Base-by-base conservation (phyloP, 305 asterid genomes). In the Salvia sclarea region DNA sequence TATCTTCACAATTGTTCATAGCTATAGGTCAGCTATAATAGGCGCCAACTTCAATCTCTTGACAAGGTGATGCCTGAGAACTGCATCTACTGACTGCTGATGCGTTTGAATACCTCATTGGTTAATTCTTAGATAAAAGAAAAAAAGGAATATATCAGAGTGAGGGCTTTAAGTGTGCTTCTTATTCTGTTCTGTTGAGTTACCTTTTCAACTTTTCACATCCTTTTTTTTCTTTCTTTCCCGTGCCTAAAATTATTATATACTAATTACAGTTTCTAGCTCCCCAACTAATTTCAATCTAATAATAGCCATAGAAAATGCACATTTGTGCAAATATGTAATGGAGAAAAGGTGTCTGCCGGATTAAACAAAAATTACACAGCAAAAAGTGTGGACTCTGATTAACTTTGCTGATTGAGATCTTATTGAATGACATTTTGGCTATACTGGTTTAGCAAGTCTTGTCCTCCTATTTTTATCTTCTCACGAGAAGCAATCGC, bases 381-480 rank as follows among this genome's bases (percentile, higher is more conserved):
- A 14, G 21, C 7, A 14, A 10, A 12, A 35, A 17, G 31, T 35
- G 17, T 18, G n/a, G 6, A 18, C 10, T 37, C 31, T 7, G 31
- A 2, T 61, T 38, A 50, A 40, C 35, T 20, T 61, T 4, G 20
- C 66, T 40, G 38, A 41, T 61, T 44, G 38, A 61, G 67, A 41
- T 24, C 9, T 22, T 6, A 22, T 14, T n/a, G 25, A 22, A 12
- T 41, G 5, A 24, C 37, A 21, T 35, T 21, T 44, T 13, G 53
- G 55, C 38, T 61, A 22, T 5, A 40, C 33, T 52, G 33, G 30
- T 8, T 45, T 13, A 41, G 0, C 18, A 43, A 13, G 52, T 45
- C 16, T 45, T 45, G 22, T 10, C 7, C 16, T 11, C 22, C 16
- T 5, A 35, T 35, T 45, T 45, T 45, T 12, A 5, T 10, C 22